Evolutionary conservation across 306 rosid genomes (phyloP), one percentile per base, ranked within the genome.

Genomic region (Cajanus cajan): DNA sequence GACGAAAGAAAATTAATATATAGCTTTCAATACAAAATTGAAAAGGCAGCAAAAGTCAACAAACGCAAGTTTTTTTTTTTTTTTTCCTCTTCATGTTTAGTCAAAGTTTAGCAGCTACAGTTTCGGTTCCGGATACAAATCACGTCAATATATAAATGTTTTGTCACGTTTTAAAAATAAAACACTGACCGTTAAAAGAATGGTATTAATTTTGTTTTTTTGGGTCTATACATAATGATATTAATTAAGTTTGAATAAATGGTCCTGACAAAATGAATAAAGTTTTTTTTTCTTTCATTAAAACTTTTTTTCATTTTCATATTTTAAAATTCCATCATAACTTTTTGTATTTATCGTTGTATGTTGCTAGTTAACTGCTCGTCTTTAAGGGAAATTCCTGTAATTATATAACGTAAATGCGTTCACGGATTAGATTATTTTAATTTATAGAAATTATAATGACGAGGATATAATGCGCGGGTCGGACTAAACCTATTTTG

Each of bases 21-120:
- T 31, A 6, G 5, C 22, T 50, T 77, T 77, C 43, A 77, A 61
- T 39, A 77, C 69, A 39, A 47, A 77, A 24, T 59, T 18, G 14
- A 41, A 55, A 8, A 50, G 24, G 50, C 59, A 36, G 76, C 79
- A 72, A 65, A 70, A 80, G 79, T 84, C 85, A 84, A 80, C 75
- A 73, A 75, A 10, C 13, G 48, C 8, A 41, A 36, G 36, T 28
- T 66, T 70, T 5, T 61, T 61, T 25, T 22, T 28, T 40, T 40
- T 40, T 8, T 31, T 41, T 24, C n/a, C n/a, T 40, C 1, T 21
- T 7, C 41, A 18, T 44, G 40, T 36, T 58, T 48, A 14, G 82
- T 84, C 88, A 87, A 84, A 76, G 36, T 71, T 67, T 71, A 64
- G 11, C 68, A 61, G 22, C 68, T 61, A 28, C 68, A 61, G 41